Conservation (phyloP, 1,139 yeast species). For the Schwanniomyces etchellsii region DNA sequence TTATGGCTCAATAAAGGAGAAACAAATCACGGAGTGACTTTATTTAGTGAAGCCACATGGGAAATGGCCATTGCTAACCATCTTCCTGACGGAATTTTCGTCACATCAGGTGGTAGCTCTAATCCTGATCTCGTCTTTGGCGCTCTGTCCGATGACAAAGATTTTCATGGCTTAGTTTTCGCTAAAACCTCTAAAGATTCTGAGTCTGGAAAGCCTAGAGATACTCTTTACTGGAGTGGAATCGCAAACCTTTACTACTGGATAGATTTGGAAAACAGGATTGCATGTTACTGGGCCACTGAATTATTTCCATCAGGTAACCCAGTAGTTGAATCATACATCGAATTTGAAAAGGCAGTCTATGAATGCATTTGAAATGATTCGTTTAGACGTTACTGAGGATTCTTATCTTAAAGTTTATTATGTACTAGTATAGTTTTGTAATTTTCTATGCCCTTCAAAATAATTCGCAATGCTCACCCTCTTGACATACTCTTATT, state of each 20-base stretch:
- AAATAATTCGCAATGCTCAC: too few relatives aligned
- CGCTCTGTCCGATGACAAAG: too few relatives aligned
- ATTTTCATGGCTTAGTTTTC: constrained; percentile 80
- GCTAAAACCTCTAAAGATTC: constrained; percentile 48
- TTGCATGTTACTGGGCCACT: constrained; percentile 41
- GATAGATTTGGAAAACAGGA: constrained; percentile 36
- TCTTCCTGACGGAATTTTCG: constrained; percentile 23
- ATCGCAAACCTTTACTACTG: constrained; percentile 41
- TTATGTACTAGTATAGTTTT: too few relatives aligned
- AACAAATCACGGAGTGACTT: constrained; percentile 28
- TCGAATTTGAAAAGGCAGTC: constrained; percentile 14
- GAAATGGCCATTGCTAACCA: constrained; percentile 29
- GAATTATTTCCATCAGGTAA: constrained; percentile 31
- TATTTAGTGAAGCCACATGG: constrained; percentile 26
- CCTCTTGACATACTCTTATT: too few relatives aligned
- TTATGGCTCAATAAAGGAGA: constrained; percentile 41
- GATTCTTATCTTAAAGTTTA: too few relatives aligned
- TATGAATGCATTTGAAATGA: too few relatives aligned
- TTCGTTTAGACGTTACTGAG: too few relatives aligned
- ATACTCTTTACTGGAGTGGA: constrained; percentile 41
- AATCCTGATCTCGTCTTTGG: too few relatives aligned
- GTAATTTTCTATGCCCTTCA: too few relatives aligned
- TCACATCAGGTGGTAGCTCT: constrained; percentile 10
- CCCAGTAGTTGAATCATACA: constrained; percentile 10
- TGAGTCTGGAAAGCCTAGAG: constrained; percentile 36